A percentile compares a stretch with the other conserved stretches of the same genome.
Conservation (phyloP, 1,284 basidiomycete genomes). For the Lentinula novae-zelandiae region DNA sequence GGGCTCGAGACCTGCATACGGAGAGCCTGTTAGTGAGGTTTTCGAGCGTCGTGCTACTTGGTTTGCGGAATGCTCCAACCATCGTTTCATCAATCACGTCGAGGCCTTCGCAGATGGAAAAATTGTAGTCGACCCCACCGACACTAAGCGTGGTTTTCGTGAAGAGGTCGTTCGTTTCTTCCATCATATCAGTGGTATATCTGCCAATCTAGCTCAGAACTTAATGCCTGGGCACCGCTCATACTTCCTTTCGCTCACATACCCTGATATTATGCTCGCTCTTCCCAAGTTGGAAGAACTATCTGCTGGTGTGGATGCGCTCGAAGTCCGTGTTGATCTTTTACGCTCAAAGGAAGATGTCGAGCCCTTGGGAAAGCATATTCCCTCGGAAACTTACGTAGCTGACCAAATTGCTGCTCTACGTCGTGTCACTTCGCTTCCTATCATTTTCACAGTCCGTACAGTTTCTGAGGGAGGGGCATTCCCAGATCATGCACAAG, state of each 20-base stretch:
- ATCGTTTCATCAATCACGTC: slow-evolving; percentile 84
- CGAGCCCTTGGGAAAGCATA: slow-evolving; percentile 44
- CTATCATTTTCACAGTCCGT: slow-evolving; percentile 91
- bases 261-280: slow-evolving; percentile 79
- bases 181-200: slow-evolving; percentile 78
- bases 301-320: slow-evolving; percentile 83
- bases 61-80: slow-evolving; percentile 83
- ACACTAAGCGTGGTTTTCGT: slow-evolving; percentile 16
- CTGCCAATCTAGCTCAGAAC: slow-evolving; percentile 64
- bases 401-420: slow-evolving; percentile 79
- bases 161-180: slow-evolving; percentile 78
- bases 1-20: slow-evolving; percentile 79
- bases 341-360: slow-evolving; percentile 55
- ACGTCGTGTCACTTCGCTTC: slow-evolving; percentile 75
- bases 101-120: slow-evolving; percentile 28
- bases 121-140: slow-evolving; percentile 11
- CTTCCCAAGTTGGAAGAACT: slow-evolving; percentile 71
- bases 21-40: slow-evolving; percentile 82
- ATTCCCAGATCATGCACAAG: slow-evolving; percentile 78
- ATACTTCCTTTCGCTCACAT: slow-evolving; percentile 92
- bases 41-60: slow-evolving; percentile 82
- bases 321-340: slow-evolving; percentile 93
- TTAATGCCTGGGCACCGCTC: slow-evolving; percentile 62
- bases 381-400: slow-evolving; percentile 77
- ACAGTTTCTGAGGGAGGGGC: slow-evolving; percentile 88